Percentiles rank a stretch among this genome's conserved stretches.
phyloP scores from a whole-genome alignment of 169 alveolate species.

The Neospora caninum region DNA sequence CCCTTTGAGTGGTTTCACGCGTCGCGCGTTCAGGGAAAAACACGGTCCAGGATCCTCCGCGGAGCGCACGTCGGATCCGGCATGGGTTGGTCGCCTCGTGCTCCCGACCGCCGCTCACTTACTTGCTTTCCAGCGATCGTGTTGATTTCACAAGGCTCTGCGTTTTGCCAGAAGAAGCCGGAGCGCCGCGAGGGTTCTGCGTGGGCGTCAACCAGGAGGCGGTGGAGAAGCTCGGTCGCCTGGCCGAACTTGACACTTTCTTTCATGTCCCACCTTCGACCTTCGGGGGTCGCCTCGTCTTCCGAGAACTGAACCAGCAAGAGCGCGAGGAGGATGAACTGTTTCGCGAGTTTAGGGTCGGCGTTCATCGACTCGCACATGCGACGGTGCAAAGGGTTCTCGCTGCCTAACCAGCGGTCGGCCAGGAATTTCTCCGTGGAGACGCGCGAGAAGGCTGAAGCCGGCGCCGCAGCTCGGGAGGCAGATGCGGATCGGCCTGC shows the following conservation, averaged over 20 bases:
- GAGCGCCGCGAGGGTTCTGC: not conserved
- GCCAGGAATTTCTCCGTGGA: not conserved
- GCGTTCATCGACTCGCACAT: conserved; percentile 12
- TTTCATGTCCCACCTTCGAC: not conserved
- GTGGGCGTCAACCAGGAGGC: not conserved
- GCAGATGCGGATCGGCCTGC: too few species aligned
- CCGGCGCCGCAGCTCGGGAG: too few species aligned
- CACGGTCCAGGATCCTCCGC: too few species aligned
- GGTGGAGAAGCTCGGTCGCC: not conserved
- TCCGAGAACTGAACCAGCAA: not conserved
- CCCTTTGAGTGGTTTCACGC: too few species aligned
- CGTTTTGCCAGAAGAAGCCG: conserved; percentile 4
- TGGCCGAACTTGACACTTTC: not conserved
- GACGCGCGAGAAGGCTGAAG: too few species aligned
- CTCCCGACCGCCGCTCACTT: not conserved
- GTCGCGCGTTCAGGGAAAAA: too few species aligned
- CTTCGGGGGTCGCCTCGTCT: not conserved
- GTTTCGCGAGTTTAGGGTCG: not conserved
- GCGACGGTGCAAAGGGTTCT: not conserved
- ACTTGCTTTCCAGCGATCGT: not conserved
- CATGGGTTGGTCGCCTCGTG: too few species aligned
- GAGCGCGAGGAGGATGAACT: conserved; percentile 3
- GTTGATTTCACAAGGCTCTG: not conserved
- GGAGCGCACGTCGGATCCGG: too few species aligned
- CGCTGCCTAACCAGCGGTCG: not conserved